A percentile compares a stretch with the other conserved stretches of the same genome.
Evolutionary conservation across 164 flowering plant species (phyloP).

Genomic region (Pachysandra terminalis): DNA sequence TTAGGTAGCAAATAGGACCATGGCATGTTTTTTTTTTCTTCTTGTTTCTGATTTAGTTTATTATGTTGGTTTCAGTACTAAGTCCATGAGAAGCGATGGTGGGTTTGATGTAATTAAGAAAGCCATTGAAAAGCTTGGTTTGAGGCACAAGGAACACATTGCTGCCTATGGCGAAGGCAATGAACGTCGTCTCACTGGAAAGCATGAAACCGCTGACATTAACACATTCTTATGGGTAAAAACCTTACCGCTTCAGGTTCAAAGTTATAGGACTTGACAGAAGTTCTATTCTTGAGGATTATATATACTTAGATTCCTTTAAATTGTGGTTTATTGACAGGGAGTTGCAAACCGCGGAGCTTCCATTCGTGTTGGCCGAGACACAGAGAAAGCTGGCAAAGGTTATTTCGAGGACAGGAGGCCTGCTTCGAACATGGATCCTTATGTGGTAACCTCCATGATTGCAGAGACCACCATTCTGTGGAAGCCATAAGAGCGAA

Average conservation of each 20-base stretch:
- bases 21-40: not conserved
- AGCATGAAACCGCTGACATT: slow-evolving; percentile 30
- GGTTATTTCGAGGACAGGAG: slow-evolving; percentile 56
- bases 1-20: not conserved
- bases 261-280: not conserved
- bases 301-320: not conserved
- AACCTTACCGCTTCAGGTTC: not conserved
- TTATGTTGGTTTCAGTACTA: slow-evolving; percentile 17
- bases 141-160: slow-evolving; percentile 32
- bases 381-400: slow-evolving; percentile 37
- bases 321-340: slow-evolving; percentile 9
- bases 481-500: slow-evolving; percentile 16
- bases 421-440: slow-evolving; percentile 58
- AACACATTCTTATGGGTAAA: slow-evolving; percentile 30
- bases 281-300: not conserved
- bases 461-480: slow-evolving; percentile 49
- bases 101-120: slow-evolving; percentile 28
- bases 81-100: slow-evolving; percentile 28
- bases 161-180: slow-evolving; percentile 32
- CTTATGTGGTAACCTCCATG: slow-evolving; percentile 44
- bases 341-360: slow-evolving; percentile 49
- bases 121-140: slow-evolving; percentile 26
- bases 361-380: slow-evolving; percentile 40
- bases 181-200: slow-evolving; percentile 28
- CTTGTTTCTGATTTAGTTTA: not conserved